These are phyloP conservation scores for Paspalum vaginatum DNA, from an alignment of 176 grass and related monocot species.

Conservation along the genomic window DNA sequence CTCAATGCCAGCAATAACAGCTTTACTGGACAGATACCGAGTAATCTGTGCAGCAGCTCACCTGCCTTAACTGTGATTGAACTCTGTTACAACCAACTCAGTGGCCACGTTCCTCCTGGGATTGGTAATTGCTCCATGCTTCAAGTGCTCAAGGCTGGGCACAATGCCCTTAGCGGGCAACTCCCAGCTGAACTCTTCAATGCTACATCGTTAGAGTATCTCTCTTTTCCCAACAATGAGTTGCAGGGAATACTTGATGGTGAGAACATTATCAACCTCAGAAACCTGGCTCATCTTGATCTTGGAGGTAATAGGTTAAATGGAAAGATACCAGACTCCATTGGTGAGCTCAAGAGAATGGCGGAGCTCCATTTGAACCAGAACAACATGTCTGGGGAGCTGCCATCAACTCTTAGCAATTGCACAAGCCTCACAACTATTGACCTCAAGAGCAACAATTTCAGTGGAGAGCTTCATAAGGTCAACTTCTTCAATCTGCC, in stretches of 20 bases:
- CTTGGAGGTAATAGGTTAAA: constrained; percentile 27
- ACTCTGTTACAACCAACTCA: constrained; percentile 41
- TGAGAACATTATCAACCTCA: constrained; percentile 17
- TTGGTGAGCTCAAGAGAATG: constrained; percentile 39
- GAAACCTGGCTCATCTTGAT: constrained; percentile 39
- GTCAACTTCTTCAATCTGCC: constrained; percentile 44
- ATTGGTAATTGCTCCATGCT: constrained; percentile 44
- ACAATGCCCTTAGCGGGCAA: constrained; percentile 32
- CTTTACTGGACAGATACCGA: constrained; percentile 39
- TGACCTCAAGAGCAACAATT: constrained; percentile 34
- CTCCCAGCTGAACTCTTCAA: constrained; percentile 50
- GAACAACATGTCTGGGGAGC: constrained; percentile 41
- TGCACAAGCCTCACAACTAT: constrained; percentile 35
- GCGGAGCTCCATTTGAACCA: constrained; percentile 27
- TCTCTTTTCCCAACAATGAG: constrained; percentile 37
- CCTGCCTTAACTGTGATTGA: constrained; percentile 10
- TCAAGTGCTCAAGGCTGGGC: constrained; percentile 34
- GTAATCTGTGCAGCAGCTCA: constrained; percentile 19
- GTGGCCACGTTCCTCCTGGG: constrained; percentile 25
- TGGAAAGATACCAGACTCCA: constrained; percentile 41
- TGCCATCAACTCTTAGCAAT: constrained; percentile 40
- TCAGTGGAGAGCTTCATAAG: constrained; percentile 30
- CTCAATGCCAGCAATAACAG: constrained; percentile 54
- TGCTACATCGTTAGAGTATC: constrained; percentile 29
- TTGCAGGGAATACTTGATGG: constrained; percentile 29